Evolutionary conservation across 768 basidiomycete species (phyloP), one percentile per base, ranked within the genome.

Genomic region (Lentinula edodes): DNA sequence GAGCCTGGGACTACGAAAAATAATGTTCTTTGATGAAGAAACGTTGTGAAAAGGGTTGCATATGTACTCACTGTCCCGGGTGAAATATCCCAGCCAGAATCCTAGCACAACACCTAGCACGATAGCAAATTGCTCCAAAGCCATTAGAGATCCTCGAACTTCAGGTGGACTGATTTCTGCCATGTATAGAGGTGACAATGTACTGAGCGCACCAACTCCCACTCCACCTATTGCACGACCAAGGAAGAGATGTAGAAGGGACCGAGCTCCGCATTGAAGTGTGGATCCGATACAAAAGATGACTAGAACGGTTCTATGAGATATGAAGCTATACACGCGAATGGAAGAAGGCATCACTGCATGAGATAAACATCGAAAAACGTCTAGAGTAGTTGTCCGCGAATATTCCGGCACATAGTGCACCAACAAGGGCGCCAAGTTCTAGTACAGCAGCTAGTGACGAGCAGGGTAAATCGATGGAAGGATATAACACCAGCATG

Each of bases 81-180:
- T 93, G 48, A 83, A 67, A 67, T 89, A 93, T 0, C 91, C 91
- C 4, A 83, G 80, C 91, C 91, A 93, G 66, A 93, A 93, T 2
- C 91, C 91, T 13, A 90, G 73, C 0, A 93, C 90, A 5, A 91
- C 90, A 2, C 91, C 91, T 0, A 88, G 73, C 13, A 93, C 90
- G 54, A 93, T 93, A 18, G 88, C 83, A 46, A 91, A 80, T 62
- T 93, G 91, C 66, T 93, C 91, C 2, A 93, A 76, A 1, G 90
- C 86, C 73, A 92, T 79, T 18, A 93, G 79, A 0, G 90, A 90
- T 9, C 91, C 91, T 15, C 91, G 81, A 0, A 88, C 78, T 71
- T 91, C 90, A 0, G 91, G 90, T 9, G 90, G 83, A 63, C 88
- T 88, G 56, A 93, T 93, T 73, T 93, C 91, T 0, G 90, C 85